Conservation (phyloP, 768 basidiomycete genomes). For the Suillus sp. region DNA sequence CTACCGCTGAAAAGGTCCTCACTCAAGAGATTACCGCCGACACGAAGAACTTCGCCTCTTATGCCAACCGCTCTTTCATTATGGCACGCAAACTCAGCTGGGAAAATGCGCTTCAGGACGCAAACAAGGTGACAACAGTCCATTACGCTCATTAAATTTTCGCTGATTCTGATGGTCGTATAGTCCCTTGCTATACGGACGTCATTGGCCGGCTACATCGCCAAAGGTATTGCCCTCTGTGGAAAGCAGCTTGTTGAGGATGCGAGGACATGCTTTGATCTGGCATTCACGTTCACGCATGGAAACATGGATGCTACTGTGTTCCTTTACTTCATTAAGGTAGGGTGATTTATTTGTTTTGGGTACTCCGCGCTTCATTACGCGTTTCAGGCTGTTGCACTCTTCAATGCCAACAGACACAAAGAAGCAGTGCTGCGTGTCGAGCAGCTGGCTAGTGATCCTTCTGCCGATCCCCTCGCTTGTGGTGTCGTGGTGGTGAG, state of each 20-base stretch:
- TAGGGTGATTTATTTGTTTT: not conserved
- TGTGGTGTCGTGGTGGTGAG: not conserved
- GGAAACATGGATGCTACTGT: not conserved
- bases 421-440: not conserved
- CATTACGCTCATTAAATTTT: not conserved
- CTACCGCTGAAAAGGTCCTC: not conserved
- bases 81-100: not conserved
- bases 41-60: not conserved
- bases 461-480: not conserved
- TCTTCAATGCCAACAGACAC: not conserved
- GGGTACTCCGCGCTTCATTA: not conserved
- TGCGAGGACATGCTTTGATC: not conserved
- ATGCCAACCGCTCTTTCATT: constrained; percentile 1
- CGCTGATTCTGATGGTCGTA: not conserved
- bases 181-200: not conserved
- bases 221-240: not conserved
- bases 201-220: not conserved
- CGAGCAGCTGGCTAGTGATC: not conserved
- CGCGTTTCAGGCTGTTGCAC: not conserved
- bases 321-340: not conserved
- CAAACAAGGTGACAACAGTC: not conserved
- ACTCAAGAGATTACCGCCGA: not conserved
- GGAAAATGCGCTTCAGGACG: not conserved
- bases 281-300: not conserved
- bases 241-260: not conserved